Conservation (phyloP, 768 basidiomycete genomes). For the Collybiopsis luxurians region DNA sequence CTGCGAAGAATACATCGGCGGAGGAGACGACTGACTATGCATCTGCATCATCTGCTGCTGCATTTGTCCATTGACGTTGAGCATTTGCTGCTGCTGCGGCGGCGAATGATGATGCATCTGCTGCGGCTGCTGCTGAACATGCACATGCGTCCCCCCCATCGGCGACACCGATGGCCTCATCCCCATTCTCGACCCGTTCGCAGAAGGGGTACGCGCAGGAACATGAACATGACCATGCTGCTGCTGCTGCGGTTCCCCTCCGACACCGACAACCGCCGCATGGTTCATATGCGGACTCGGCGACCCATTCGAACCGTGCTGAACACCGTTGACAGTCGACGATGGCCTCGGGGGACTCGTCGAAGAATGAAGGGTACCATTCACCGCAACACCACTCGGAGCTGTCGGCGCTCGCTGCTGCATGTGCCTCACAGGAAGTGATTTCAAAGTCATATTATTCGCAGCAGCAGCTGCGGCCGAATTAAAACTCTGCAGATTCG, state of each 20-base stretch:
- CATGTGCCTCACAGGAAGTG: conserved; percentile 37
- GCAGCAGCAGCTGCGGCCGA: too few relatives aligned
- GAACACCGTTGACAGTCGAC: background rate
- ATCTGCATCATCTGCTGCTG: conserved; percentile 1
- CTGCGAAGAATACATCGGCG: background rate
- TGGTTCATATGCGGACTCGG: conserved; percentile 3
- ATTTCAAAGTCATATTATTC: conserved; percentile 44
- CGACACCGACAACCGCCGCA: background rate
- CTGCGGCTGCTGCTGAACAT: background rate
- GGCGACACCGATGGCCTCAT: conserved; percentile 19
- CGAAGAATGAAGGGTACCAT: background rate
- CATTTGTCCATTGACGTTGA: background rate
- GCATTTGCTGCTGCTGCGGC: background rate
- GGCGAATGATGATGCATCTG: too few relatives aligned
- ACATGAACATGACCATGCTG: too few relatives aligned
- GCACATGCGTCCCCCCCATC: too few relatives aligned
- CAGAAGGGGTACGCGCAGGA: conserved; percentile 49
- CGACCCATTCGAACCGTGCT: background rate
- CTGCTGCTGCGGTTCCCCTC: background rate
- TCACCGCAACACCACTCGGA: background rate
- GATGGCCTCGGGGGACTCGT: background rate
- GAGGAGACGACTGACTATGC: background rate
- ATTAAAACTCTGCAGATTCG: conserved; percentile 35
- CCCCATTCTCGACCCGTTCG: conserved; percentile 51
- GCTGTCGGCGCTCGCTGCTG: conserved; percentile 31